Percentiles rank a stretch among this genome's conserved stretches.
phyloP scores from a whole-genome alignment of 345 rosid species.

The Conringia planisiliqua region DNA sequence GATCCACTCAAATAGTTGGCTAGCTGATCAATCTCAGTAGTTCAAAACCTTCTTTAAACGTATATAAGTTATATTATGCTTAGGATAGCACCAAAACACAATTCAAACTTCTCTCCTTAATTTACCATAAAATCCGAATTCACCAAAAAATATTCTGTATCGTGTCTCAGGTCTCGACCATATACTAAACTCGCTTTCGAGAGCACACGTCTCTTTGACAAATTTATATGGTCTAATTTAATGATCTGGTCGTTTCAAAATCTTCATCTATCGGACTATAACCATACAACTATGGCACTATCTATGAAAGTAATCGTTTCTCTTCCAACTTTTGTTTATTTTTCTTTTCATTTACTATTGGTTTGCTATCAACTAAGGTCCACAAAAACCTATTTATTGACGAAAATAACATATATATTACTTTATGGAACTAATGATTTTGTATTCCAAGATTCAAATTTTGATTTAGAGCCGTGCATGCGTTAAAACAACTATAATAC shows the following conservation, averaged over 20 bases:
- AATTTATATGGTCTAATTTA: too few relatives aligned
- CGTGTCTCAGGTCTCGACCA: not conserved
- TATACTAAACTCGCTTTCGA: too few relatives aligned
- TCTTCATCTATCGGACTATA: too few relatives aligned
- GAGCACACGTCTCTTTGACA: too few relatives aligned
- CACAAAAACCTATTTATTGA: not conserved
- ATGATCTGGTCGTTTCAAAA: too few relatives aligned
- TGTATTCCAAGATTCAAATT: not conserved
- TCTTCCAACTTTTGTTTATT: too few relatives aligned
- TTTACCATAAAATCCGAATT: not conserved
- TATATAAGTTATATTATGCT: not conserved
- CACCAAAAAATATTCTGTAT: not conserved
- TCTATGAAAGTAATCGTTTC: too few relatives aligned
- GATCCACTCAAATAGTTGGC: not conserved
- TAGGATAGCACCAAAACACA: not conserved
- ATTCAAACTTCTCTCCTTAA: not conserved
- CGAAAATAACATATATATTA: not conserved
- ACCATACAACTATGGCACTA: too few relatives aligned
- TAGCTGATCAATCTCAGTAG: not conserved
- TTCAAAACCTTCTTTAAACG: not conserved
- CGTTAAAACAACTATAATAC: not conserved
- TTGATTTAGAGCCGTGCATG: not conserved
- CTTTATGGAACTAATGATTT: not conserved
- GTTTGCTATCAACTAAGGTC: not conserved
- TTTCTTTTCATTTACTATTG: not conserved